Conservation (phyloP, 2,329 filamentous ascomycete genomes). For the Didymella exigua region DNA sequence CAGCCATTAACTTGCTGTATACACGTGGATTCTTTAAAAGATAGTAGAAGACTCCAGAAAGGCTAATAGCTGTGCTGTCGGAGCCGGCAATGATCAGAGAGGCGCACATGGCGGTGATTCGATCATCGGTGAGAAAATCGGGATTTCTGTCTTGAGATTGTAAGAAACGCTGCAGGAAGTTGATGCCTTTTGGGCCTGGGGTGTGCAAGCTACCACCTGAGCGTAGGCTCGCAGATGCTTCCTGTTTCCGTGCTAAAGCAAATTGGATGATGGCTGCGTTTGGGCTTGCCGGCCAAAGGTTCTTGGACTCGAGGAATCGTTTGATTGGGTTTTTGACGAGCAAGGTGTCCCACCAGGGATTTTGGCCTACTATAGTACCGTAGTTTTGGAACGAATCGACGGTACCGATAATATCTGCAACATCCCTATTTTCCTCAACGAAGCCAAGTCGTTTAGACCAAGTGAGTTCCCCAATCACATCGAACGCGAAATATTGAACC, state of each 20-base stretch:
- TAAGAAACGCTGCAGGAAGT: background rate
- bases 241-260: too few relatives aligned
- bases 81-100: background rate
- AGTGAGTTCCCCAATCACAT: constrained; percentile 36
- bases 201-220: too few relatives aligned
- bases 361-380: background rate
- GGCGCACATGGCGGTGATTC: background rate
- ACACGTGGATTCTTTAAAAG: background rate
- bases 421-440: background rate
- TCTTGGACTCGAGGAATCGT: too few relatives aligned
- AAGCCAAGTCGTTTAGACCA: background rate
- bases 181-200: too few relatives aligned
- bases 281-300: too few relatives aligned
- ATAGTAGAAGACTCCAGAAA: background rate
- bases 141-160: background rate
- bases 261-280: too few relatives aligned
- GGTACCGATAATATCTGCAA: background rate
- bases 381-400: background rate
- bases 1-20: background rate
- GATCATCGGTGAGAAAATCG: background rate
- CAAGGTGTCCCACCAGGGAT: too few relatives aligned
- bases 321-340: too few relatives aligned
- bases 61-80: background rate
- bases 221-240: too few relatives aligned
- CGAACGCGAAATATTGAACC: constrained; percentile 45